These are phyloP conservation scores for Plectosphaerella sp. DNA, from an alignment of 2,329 filamentous ascomycete species.

Conservation along the genomic window DNA sequence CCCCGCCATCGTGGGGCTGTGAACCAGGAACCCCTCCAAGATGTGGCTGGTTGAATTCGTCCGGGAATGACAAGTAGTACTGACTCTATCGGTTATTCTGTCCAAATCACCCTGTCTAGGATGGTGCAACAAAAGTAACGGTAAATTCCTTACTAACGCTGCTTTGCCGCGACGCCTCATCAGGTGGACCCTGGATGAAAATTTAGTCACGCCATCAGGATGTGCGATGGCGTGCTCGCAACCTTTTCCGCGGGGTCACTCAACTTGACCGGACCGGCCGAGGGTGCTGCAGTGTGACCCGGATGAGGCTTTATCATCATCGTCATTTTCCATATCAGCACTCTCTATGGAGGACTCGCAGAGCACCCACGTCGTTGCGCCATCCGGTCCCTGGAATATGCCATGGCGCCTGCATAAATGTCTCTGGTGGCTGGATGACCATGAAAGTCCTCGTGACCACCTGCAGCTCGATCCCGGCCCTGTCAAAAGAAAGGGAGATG, in stretches of 20 bases:
- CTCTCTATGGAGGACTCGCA: neutral
- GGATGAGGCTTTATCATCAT: neutral
- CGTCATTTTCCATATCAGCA: neutral
- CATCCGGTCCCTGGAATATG: neutral
- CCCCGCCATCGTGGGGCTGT: neutral
- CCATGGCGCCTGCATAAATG: no score
- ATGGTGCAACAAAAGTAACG: no score
- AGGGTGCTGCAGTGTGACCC: neutral
- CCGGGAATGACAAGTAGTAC: no score
- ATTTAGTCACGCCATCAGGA: neutral
- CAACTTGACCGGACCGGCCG: neutral
- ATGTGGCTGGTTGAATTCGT: neutral
- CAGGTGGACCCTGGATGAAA: neutral
- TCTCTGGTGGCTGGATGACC: no score
- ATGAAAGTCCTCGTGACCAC: no score
- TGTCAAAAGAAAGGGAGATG: no score
- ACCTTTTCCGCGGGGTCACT: neutral
- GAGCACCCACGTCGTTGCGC: no score
- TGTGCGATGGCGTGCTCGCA: constrained; percentile 1
- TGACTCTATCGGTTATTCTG: no score
- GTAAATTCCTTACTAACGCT: no score
- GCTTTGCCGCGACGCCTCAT: neutral
- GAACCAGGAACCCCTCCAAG: neutral
- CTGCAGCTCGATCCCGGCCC: no score
- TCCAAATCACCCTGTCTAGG: no score